Evolutionary conservation across 306 rosid species (phyloP).

Genomic region (Lotus japonicus): DNA sequence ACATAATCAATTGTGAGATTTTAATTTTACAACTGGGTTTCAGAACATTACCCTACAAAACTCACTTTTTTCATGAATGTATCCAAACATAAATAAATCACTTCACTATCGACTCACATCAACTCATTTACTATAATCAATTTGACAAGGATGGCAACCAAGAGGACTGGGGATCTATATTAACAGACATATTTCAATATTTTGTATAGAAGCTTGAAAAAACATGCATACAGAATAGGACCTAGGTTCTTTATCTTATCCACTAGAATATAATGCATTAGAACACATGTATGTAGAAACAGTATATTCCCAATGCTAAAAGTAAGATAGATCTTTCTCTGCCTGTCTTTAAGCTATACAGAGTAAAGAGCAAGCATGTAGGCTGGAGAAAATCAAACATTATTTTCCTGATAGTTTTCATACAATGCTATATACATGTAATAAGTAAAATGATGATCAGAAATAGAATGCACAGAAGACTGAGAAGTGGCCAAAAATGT

Average conservation of each 20-base stretch:
- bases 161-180: too few species aligned
- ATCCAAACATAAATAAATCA: too few species aligned
- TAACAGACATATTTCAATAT: neutral
- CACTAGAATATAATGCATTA: neutral
- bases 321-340: too few species aligned
- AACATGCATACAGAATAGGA: neutral
- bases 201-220: neutral
- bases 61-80: too few species aligned
- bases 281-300: neutral
- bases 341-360: neutral
- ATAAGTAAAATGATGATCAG: neutral
- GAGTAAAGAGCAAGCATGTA: neutral
- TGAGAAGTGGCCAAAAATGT: neutral
- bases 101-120: too few species aligned
- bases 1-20: too few species aligned
- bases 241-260: neutral
- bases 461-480: neutral
- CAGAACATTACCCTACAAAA: too few species aligned
- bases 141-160: too few species aligned
- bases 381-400: neutral
- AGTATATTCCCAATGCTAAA: neutral
- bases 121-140: too few species aligned
- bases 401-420: neutral
- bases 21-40: too few species aligned
- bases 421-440: neutral